Evolutionary conservation across 805 yeast species (phyloP).

Genomic region (Cyberlindnera petersonii): DNA sequence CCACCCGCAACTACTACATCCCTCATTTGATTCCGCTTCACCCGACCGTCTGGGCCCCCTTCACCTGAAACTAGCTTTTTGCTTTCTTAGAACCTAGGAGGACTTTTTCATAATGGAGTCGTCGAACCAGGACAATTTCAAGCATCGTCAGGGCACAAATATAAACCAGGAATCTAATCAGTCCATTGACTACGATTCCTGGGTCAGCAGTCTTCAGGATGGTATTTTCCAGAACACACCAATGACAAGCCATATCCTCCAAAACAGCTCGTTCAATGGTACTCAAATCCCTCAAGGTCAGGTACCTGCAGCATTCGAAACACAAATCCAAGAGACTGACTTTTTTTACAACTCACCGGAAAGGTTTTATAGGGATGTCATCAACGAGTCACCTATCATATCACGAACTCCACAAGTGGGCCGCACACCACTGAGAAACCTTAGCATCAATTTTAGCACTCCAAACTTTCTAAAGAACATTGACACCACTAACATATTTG

Average conservation of each 20-base stretch:
- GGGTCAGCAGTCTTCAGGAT: slow-evolving; percentile 28
- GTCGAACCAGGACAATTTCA: too few species aligned
- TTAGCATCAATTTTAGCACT: slow-evolving; percentile 24
- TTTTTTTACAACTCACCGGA: slow-evolving; percentile 27
- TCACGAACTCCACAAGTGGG: slow-evolving; percentile 25
- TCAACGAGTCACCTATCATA: slow-evolving; percentile 27
- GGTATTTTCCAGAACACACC: slow-evolving; percentile 28
- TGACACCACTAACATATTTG: slow-evolving; percentile 13
- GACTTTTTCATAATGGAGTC: too few species aligned
- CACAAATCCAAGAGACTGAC: slow-evolving; percentile 12
- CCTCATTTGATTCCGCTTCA: not conserved
- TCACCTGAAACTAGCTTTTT: too few species aligned
- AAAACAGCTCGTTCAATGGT: slow-evolving; percentile 11
- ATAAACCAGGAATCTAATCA: slow-evolving; percentile 12
- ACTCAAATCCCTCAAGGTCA: not conserved
- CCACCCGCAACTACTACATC: too few species aligned
- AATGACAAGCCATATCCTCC: slow-evolving; percentile 21
- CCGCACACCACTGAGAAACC: slow-evolving; percentile 25
- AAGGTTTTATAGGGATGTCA: slow-evolving; percentile 26
- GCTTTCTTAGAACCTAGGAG: too few species aligned
- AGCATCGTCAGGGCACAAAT: not conserved
- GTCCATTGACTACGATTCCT: slow-evolving; percentile 26
- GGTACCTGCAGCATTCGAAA: slow-evolving; percentile 4
- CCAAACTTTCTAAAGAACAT: slow-evolving; percentile 26
- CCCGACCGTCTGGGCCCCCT: not conserved